Conservation (phyloP, 1,284 basidiomycete species). For the Pyrrhoderma lamaoense region DNA sequence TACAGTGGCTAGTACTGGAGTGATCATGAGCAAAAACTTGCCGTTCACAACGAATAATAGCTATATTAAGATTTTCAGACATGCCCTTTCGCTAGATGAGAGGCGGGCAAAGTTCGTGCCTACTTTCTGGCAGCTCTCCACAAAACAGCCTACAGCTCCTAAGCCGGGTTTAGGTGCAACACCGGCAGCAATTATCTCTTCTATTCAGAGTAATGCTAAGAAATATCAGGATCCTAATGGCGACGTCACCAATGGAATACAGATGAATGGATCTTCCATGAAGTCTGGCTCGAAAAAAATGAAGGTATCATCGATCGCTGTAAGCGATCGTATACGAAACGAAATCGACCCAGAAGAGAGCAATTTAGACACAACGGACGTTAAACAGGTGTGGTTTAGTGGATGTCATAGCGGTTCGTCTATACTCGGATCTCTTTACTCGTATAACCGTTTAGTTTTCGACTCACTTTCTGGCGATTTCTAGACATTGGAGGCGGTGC, state of each 20-base stretch:
- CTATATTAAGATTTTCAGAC: constrained; percentile 53
- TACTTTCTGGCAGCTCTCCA: constrained; percentile 38
- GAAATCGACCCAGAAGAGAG: neutral
- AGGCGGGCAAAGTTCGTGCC: constrained; percentile 48
- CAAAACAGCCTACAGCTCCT: neutral
- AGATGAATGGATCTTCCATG: neutral
- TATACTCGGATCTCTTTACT: neutral
- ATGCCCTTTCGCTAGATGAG: constrained; percentile 62
- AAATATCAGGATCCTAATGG: neutral
- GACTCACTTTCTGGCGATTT: neutral
- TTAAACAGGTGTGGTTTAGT: constrained; percentile 58
- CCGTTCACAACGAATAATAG: constrained; percentile 57
- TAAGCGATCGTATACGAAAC: neutral
- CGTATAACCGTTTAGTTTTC: neutral
- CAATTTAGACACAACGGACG: constrained; percentile 32
- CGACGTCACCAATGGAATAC: neutral
- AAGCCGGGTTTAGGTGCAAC: neutral
- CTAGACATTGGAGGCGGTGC: constrained; percentile 65
- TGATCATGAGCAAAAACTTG: constrained; percentile 44
- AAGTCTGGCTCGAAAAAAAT: neutral
- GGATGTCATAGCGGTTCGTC: constrained; percentile 50
- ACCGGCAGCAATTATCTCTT: constrained; percentile 1
- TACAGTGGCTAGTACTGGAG: constrained; percentile 59
- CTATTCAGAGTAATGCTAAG: neutral
- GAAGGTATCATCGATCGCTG: neutral